These are phyloP conservation scores for Punctularia strigosozonata DNA, from an alignment of 768 basidiomycete genomes.

Conservation along the genomic window DNA sequence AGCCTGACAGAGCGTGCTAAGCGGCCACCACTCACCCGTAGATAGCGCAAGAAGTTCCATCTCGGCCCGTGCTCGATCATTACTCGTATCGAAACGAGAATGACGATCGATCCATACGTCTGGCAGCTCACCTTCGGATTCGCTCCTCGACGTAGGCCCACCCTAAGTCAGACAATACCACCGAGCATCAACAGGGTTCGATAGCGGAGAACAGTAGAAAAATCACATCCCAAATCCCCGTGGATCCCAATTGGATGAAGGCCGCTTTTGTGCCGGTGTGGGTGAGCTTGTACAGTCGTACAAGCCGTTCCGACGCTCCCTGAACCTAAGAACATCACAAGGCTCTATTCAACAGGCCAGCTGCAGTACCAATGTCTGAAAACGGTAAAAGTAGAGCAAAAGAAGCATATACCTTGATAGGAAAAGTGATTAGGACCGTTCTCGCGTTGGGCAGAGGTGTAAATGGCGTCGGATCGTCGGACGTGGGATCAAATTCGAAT, in stretches of 20 bases:
- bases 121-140: conserved; percentile 4
- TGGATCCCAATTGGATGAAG: conserved; percentile 52
- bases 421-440: conserved; percentile 47
- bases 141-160: conserved; percentile 15
- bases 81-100: conserved; percentile 27
- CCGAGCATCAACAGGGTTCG: neutral
- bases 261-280: conserved; percentile 16
- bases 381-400: no score
- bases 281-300: conserved; percentile 30
- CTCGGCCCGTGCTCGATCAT: conserved; percentile 39
- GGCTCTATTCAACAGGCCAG: no score
- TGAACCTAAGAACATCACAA: no score
- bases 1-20: no score
- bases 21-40: no score
- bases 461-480: conserved; percentile 32
- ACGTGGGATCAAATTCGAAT: conserved; percentile 42
- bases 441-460: conserved; percentile 36
- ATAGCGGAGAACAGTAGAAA: neutral
- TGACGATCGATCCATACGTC: conserved; percentile 40
- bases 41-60: conserved; percentile 39
- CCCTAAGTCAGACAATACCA: conserved; percentile 9
- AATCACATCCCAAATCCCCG: conserved; percentile 51
- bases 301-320: conserved; percentile 36
- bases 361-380: no score
- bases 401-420: no score